These are phyloP conservation scores for Ophioceras dolichostomum DNA, from an alignment of 2,329 filamentous ascomycete genomes.

Conservation along the genomic window DNA sequence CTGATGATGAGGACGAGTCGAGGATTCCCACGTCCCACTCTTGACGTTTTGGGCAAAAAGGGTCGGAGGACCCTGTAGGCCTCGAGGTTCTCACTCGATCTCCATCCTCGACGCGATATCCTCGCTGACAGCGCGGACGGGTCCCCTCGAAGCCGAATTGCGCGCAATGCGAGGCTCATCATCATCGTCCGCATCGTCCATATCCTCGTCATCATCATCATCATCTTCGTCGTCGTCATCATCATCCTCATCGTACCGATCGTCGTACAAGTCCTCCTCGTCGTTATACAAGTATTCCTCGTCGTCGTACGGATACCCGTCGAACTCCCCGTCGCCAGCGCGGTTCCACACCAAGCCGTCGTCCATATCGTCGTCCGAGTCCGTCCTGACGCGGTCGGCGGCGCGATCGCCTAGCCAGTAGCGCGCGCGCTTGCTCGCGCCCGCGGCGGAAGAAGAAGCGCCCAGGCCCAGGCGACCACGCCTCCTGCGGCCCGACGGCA, in stretches of 20 bases:
- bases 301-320: constrained; percentile 30
- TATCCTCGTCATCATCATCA: constrained; percentile 26
- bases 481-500: constrained; percentile 10
- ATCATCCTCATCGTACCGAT: constrained; percentile 27
- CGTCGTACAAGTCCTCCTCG: constrained; percentile 26
- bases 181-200: constrained; percentile 20
- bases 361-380: constrained; percentile 33
- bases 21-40: no score
- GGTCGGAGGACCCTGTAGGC: no score
- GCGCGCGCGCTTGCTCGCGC: constrained; percentile 66
- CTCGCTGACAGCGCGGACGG: constrained; percentile 46
- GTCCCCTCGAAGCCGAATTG: constrained; percentile 10
- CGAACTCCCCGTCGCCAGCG: constrained; percentile 43
- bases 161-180: no score
- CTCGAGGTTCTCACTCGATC: constrained; percentile 32
- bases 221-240: constrained; percentile 20
- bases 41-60: no score
- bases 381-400: constrained; percentile 31
- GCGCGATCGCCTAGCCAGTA: constrained; percentile 75
- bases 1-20: no score
- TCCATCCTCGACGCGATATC: constrained; percentile 53
- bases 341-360: constrained; percentile 45
- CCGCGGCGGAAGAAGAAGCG: constrained; percentile 23
- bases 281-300: constrained; percentile 23
- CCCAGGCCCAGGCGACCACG: constrained; percentile 16